These are phyloP conservation scores for Litchi chinensis DNA, from an alignment of 345 rosid species.

Conservation along the genomic window DNA sequence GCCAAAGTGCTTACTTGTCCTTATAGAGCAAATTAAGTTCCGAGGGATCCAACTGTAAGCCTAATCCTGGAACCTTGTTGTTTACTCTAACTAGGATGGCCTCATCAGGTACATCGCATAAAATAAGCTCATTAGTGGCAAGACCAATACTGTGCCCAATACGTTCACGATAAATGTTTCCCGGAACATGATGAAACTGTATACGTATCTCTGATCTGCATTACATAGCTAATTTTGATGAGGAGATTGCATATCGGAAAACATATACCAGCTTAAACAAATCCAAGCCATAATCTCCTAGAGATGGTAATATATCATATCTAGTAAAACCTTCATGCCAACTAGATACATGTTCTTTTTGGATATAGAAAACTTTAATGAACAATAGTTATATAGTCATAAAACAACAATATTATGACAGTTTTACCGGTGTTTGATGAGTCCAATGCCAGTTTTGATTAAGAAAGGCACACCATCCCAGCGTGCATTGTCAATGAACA, in stretches of 20 bases:
- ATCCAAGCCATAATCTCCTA: neutral
- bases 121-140: constrained; percentile 68
- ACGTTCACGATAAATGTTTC: constrained; percentile 63
- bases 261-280: neutral
- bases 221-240: constrained; percentile 15
- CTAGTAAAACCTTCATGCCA: too few species aligned
- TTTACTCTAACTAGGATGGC: constrained; percentile 73
- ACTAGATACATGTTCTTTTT: neutral
- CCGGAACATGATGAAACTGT: constrained; percentile 67
- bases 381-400: neutral
- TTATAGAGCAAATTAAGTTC: constrained; percentile 76
- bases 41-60: constrained; percentile 73
- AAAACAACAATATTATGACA: neutral
- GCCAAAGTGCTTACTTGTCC: constrained; percentile 51
- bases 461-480: constrained; percentile 90
- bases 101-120: constrained; percentile 66
- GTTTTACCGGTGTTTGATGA: constrained; percentile 67
- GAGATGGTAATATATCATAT: neutral
- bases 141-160: constrained; percentile 51
- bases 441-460: constrained; percentile 69
- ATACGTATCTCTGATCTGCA: constrained; percentile 74
- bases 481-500: constrained; percentile 77
- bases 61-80: constrained; percentile 75
- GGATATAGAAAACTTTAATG: neutral
- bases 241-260: neutral